Conservation (phyloP, 1,284 basidiomycete genomes). For the Ceratorhiza oryzae-sativae region DNA sequence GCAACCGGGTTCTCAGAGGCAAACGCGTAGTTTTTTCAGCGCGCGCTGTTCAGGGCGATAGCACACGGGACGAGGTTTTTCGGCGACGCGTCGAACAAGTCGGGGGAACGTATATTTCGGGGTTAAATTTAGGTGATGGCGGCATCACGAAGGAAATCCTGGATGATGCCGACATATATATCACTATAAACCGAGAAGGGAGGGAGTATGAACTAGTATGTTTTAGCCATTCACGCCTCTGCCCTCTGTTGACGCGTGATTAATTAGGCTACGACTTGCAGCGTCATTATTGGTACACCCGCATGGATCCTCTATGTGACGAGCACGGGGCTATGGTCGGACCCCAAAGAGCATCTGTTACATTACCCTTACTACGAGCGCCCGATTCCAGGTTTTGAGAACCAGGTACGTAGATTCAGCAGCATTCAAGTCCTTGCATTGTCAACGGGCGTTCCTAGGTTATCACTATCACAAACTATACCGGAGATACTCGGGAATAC, state of each 20-base stretch:
- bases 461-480: constrained; percentile 88
- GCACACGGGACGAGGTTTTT: constrained; percentile 63
- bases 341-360: constrained; percentile 70
- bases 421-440: background rate
- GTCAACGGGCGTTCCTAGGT: constrained; percentile 53
- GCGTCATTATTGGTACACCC: constrained; percentile 77
- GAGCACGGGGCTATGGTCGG: constrained; percentile 63
- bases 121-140: constrained; percentile 4
- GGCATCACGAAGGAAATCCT: constrained; percentile 54
- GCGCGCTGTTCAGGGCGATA: constrained; percentile 60
- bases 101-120: constrained; percentile 51
- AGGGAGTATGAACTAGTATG: constrained; percentile 65
- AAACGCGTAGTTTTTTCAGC: constrained; percentile 66
- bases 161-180: constrained; percentile 66
- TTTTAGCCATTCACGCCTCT: background rate
- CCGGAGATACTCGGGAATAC: constrained; percentile 82
- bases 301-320: constrained; percentile 84
- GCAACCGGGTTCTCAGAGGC: constrained; percentile 47
- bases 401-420: constrained; percentile 51
- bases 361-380: constrained; percentile 63
- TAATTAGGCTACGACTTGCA: constrained; percentile 61
- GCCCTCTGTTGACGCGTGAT: background rate
- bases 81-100: constrained; percentile 64
- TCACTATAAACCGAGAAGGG: constrained; percentile 73
- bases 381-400: constrained; percentile 54